A percentile compares a stretch with the other conserved stretches of the same genome.
phyloP scores from a whole-genome alignment of 371 early-diverging fungal species.

The Umbelopsis sp. region DNA sequence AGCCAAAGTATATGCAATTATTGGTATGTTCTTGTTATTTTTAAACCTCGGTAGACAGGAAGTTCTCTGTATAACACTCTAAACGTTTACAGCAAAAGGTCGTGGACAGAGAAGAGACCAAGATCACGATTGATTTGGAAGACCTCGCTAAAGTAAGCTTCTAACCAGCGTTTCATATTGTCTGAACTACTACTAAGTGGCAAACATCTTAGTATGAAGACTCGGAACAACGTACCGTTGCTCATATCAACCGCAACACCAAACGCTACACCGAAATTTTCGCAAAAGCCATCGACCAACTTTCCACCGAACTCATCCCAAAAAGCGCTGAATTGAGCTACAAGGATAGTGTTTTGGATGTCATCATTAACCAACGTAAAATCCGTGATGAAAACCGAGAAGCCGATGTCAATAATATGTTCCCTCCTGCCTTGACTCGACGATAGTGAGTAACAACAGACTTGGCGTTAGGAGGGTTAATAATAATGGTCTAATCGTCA shows the following conservation, averaged over 20 bases:
- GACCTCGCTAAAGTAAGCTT: slow-evolving; percentile 58
- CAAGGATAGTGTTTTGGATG: slow-evolving; percentile 86
- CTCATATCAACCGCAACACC: slow-evolving; percentile 80
- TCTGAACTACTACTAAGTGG: background rate
- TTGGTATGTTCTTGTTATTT: slow-evolving; percentile 28
- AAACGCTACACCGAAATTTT: slow-evolving; percentile 85
- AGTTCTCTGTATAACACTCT: background rate
- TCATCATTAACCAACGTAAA: slow-evolving; percentile 85
- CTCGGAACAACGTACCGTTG: slow-evolving; percentile 39
- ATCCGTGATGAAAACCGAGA: slow-evolving; percentile 67
- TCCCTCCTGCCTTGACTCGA: slow-evolving; percentile 85
- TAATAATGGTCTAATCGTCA: no score
- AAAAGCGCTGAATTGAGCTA: slow-evolving; percentile 64
- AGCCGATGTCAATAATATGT: slow-evolving; percentile 48
- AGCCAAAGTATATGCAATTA: slow-evolving; percentile 36
- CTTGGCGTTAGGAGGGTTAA: background rate
- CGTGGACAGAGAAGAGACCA: slow-evolving; percentile 60
- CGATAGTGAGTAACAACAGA: slow-evolving; percentile 68
- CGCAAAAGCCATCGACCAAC: slow-evolving; percentile 62
- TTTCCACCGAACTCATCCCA: slow-evolving; percentile 61
- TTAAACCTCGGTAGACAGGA: background rate
- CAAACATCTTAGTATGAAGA: slow-evolving; percentile 35
- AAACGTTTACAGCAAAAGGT: slow-evolving; percentile 54
- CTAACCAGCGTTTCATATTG: background rate
- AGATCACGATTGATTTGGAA: slow-evolving; percentile 62